A percentile compares a stretch with the other conserved stretches of the same genome.
Conservation (phyloP, 495 filamentous ascomycete species). For the Haplographium delicatum region DNA sequence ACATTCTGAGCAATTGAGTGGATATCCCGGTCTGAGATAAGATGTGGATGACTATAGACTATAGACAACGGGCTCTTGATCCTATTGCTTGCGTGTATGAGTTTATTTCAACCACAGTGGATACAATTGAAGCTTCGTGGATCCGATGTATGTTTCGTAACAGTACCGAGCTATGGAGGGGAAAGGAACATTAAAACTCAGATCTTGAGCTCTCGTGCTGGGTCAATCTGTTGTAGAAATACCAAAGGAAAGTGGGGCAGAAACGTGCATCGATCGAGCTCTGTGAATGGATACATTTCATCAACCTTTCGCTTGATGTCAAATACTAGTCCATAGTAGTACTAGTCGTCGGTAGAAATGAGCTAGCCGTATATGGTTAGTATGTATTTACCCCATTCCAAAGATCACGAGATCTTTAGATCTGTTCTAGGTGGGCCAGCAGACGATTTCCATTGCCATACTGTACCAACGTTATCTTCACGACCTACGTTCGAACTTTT, state of each 20-base stretch:
- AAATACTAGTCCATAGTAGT: no score
- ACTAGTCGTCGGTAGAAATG: no score
- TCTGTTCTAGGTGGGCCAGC: no score
- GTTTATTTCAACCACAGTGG: no score
- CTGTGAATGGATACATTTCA: not conserved
- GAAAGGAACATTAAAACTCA: not conserved
- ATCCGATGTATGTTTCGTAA: not conserved
- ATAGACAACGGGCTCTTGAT: not conserved
- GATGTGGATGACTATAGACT: not conserved
- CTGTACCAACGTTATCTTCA: not conserved
- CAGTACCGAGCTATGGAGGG: not conserved
- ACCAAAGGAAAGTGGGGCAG: not conserved
- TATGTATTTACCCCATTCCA: no score
- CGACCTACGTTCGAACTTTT: not conserved
- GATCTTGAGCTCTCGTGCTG: not conserved
- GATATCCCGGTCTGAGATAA: no score
- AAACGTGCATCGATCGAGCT: not conserved
- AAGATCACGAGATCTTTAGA: not conserved
- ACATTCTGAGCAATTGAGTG: slow-evolving; percentile 74
- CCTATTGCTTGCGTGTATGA: no score
- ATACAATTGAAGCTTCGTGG: not conserved
- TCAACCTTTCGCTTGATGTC: no score
- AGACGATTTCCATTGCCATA: no score
- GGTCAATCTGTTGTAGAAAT: not conserved
- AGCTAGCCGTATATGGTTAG: no score